A percentile compares a stretch with the other conserved stretches of the same genome.
Evolutionary conservation across 352 stramenopile species (phyloP).

Genomic region (Phytophthora parvispora): DNA sequence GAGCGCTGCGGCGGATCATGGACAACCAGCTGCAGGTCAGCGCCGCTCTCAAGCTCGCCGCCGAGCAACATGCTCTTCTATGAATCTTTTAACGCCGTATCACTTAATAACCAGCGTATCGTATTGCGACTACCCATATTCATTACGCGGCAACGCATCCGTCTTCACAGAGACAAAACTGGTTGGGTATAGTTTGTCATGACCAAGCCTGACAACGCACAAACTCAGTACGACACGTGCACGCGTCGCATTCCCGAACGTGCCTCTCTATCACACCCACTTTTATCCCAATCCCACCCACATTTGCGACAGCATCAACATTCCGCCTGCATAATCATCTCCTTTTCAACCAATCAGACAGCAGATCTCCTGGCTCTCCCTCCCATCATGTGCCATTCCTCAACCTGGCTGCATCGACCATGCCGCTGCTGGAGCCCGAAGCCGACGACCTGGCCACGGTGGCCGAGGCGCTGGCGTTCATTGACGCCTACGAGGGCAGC

Average conservation of each 20-base stretch:
- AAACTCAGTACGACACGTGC: too few species aligned
- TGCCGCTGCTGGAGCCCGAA: constrained; percentile 16
- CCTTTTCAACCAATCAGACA: constrained; percentile 5
- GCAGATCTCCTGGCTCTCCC: not conserved
- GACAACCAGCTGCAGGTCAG: constrained; percentile 21
- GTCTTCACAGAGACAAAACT: not conserved
- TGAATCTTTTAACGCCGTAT: too few species aligned
- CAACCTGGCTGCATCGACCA: constrained; percentile 7
- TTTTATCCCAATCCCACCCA: not conserved
- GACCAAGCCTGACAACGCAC: too few species aligned
- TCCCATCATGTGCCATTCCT: not conserved
- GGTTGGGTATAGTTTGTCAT: not conserved
- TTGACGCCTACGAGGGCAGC: constrained; percentile 30
- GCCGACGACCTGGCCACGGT: constrained; percentile 33
- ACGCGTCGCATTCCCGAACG: constrained; percentile 8
- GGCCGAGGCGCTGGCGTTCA: constrained; percentile 40
- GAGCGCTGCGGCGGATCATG: constrained; percentile 18
- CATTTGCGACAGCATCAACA: constrained; percentile 12
- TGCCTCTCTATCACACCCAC: not conserved
- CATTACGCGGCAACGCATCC: not conserved
- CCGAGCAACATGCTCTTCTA: constrained; percentile 1
- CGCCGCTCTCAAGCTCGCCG: not conserved
- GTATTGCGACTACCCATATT: not conserved
- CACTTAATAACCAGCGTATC: too few species aligned
- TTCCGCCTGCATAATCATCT: constrained; percentile 23